Evolutionary conservation across 495 filamentous ascomycete genomes (phyloP), one percentile per base, ranked within the genome.

Genomic region (Neurospora sp.): DNA sequence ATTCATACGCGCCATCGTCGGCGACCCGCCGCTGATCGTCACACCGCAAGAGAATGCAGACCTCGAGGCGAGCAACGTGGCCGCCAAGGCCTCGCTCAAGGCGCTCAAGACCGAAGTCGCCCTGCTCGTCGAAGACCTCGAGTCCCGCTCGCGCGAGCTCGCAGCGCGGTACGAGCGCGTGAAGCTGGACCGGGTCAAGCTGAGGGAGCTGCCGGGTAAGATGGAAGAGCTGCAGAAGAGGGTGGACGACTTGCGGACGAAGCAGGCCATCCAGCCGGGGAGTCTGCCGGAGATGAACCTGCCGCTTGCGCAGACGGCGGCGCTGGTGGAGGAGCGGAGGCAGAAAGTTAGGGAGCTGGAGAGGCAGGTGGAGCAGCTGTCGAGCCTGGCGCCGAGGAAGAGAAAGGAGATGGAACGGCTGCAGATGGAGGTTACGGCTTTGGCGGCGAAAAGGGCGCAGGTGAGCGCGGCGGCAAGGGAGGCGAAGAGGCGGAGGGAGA

Each of bases 1-100:
- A 74, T 92, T 92, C 79, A 89, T 93, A 41, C 89, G 90, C 73
- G 86, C 89, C 72, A 91, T 93, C 73, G 93, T 95, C 20, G 92
- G 91, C 75, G 93, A 98, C 71, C 93, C 94, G 42, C 95, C 94
- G 1, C 85, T 93, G 16, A 89, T 97, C 48, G 91, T 97, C 72
- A 91, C 91, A 18, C 87, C 91, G 59, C 86, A 90, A 75, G 94
- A 97, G 74, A 98, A 97, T 79, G 86, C 91, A 20, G 91, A 92
- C 71, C 84, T 97, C 40, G 94, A 97, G 79, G 86, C 84, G 59
- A 81, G 88, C 73, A 86, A 97, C 38, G 84, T 85, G 5, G 87
- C 84, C 31, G 89, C 91, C 31, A 98, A 99, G 74, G 89, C 90
- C 1, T 85, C 85, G 40, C 86, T 98, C 0, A 91, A 94, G 77